Evolutionary conservation across 768 basidiomycete species (phyloP).

Genomic region (Tylopilus plumbeoviolaceoides): DNA sequence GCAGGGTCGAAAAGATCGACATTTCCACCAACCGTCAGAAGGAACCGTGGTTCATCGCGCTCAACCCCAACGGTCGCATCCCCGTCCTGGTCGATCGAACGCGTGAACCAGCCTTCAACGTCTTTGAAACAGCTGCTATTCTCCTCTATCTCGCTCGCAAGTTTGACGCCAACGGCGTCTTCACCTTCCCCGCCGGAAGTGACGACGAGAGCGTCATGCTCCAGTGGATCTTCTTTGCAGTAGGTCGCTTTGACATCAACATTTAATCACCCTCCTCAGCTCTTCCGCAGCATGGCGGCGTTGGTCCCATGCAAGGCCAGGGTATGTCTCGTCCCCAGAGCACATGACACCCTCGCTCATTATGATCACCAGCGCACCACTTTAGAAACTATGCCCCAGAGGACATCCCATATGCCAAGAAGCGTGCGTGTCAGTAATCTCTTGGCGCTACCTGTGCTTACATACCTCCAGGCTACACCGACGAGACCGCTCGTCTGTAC

Average conservation of each 20-base stretch:
- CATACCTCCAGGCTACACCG: slow-evolving; percentile 54
- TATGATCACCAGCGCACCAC: slow-evolving; percentile 50
- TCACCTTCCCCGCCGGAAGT: slow-evolving; percentile 58
- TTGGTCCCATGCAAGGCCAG: slow-evolving; percentile 90
- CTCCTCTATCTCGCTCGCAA: slow-evolving; percentile 77
- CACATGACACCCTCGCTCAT: slow-evolving; percentile 8
- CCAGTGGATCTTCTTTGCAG: slow-evolving; percentile 87
- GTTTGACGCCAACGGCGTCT: slow-evolving; percentile 73
- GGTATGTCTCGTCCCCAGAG: slow-evolving; percentile 11
- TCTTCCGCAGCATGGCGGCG: slow-evolving; percentile 59
- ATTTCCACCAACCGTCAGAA: slow-evolving; percentile 72
- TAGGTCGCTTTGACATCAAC: slow-evolving; percentile 25
- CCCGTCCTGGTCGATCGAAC: slow-evolving; percentile 61
- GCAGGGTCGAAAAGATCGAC: slow-evolving; percentile 50
- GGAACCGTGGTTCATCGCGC: slow-evolving; percentile 70
- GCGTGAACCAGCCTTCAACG: slow-evolving; percentile 50
- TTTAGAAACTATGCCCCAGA: slow-evolving; percentile 64
- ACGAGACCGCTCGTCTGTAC: slow-evolving; percentile 82
- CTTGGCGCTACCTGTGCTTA: not conserved
- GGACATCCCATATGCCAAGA: slow-evolving; percentile 65
- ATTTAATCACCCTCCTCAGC: not conserved
- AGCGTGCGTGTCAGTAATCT: slow-evolving; percentile 36
- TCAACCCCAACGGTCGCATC: slow-evolving; percentile 74
- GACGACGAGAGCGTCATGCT: slow-evolving; percentile 67
- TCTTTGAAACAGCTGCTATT: slow-evolving; percentile 81